Conservation (phyloP, 768 basidiomycete genomes). For the Brasilioporus rufonigricans region DNA sequence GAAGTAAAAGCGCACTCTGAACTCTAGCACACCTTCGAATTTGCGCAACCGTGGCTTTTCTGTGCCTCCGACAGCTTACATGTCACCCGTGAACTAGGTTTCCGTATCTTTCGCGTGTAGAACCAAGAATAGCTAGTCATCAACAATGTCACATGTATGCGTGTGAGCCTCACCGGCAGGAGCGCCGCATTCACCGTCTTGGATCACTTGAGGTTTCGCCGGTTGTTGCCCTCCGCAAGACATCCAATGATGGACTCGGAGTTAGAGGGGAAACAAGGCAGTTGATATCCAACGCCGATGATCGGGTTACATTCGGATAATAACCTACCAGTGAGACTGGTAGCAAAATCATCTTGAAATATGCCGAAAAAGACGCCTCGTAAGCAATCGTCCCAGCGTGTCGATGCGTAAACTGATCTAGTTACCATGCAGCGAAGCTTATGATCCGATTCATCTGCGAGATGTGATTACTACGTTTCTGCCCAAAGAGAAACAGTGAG, state of each 20-base stretch:
- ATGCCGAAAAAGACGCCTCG: constrained; percentile 87
- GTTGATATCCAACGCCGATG: constrained; percentile 38
- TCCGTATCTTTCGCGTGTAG: neutral
- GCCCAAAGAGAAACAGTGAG: constrained; percentile 80
- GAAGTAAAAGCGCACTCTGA: neutral
- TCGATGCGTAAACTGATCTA: neutral
- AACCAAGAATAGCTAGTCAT: neutral
- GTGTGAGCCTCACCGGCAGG: neutral
- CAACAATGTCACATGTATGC: neutral
- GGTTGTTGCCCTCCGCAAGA: neutral
- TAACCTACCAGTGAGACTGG: too few relatives aligned
- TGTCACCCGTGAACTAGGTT: neutral
- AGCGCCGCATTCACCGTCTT: neutral
- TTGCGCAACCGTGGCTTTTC: neutral
- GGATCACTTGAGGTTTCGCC: neutral
- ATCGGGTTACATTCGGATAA: too few relatives aligned
- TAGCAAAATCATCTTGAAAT: constrained; percentile 77
- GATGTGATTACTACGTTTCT: constrained; percentile 73
- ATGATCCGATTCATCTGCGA: constrained; percentile 85
- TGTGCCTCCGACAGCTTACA: neutral
- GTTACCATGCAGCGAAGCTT: constrained; percentile 49
- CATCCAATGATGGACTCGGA: neutral
- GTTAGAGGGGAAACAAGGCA: constrained; percentile 19
- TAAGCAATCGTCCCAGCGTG: constrained; percentile 33
- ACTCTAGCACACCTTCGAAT: neutral